A percentile compares a stretch with the other conserved stretches of the same genome.
Evolutionary conservation across 148 eudicot genomes (phyloP).

Genomic region (Arctostaphylos glauca): DNA sequence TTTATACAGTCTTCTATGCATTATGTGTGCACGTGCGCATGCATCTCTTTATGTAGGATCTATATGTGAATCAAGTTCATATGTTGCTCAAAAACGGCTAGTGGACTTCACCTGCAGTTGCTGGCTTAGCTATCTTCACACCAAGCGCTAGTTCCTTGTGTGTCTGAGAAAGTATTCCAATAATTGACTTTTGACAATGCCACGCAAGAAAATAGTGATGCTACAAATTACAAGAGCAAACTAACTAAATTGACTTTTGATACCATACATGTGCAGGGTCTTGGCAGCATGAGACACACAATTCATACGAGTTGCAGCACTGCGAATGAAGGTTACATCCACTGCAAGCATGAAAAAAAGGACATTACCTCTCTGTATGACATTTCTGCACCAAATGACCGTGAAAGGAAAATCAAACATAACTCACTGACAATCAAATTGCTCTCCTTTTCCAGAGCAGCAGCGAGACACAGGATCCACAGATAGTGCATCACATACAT

Average conservation of each 20-base stretch:
- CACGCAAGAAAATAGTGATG: background rate
- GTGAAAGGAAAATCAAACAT: conserved; percentile 25
- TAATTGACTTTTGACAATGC: background rate
- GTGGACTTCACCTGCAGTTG: conserved; percentile 61
- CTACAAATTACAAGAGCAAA: background rate
- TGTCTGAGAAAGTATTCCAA: conserved; percentile 40
- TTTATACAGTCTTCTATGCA: too few species aligned
- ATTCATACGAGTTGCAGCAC: conserved; percentile 95
- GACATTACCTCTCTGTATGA: conserved; percentile 17
- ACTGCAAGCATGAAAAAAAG: conserved; percentile 40
- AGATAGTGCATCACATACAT: conserved; percentile 86
- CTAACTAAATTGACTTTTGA: background rate
- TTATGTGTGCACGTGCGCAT: background rate
- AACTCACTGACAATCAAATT: conserved; percentile 98
- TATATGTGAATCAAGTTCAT: background rate
- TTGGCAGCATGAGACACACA: conserved; percentile 96
- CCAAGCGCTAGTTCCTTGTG: conserved; percentile 53
- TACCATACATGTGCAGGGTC: conserved; percentile 62
- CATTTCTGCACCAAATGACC: conserved; percentile 7
- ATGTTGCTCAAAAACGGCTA: background rate
- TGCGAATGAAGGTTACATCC: conserved; percentile 85
- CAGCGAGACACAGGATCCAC: conserved; percentile 77
- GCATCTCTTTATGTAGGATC: background rate
- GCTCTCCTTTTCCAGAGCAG: conserved; percentile 69
- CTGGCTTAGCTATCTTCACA: conserved; percentile 82